These are phyloP conservation scores for Naumovozyma baii DNA, from an alignment of 805 yeast genomes.

Conservation along the genomic window DNA sequence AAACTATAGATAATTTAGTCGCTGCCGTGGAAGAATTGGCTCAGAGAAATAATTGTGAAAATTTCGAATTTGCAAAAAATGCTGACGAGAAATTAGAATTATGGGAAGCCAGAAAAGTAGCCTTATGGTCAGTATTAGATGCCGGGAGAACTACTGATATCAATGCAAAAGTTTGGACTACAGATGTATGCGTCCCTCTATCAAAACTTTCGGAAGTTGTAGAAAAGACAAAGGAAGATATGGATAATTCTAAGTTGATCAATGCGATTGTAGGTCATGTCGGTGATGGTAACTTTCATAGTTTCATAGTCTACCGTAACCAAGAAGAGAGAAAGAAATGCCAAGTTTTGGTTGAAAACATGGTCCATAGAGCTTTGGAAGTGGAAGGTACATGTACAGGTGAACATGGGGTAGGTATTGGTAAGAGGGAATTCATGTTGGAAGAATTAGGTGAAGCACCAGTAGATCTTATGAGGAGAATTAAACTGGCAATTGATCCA, in stretches of 20 bases:
- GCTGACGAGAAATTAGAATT: conserved; percentile 56
- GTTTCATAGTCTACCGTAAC: conserved; percentile 48
- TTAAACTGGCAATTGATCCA: conserved; percentile 69
- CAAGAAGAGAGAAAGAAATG: conserved; percentile 41
- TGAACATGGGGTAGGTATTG: conserved; percentile 80
- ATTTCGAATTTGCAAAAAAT: conserved; percentile 54
- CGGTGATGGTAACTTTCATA: conserved; percentile 78
- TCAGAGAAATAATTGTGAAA: conserved; percentile 41
- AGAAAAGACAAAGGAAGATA: conserved; percentile 48
- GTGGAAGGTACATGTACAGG: conserved; percentile 82
- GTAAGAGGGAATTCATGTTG: conserved; percentile 53
- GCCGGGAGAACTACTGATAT: conserved; percentile 46
- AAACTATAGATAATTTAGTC: conserved; percentile 36
- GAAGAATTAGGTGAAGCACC: conserved; percentile 62
- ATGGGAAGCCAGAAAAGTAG: conserved; percentile 71
- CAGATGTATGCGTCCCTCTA: conserved; percentile 78
- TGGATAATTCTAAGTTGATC: conserved; percentile 41
- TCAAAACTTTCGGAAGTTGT: conserved; percentile 57
- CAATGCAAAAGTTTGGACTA: conserved; percentile 52
- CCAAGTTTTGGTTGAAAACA: conserved; percentile 42
- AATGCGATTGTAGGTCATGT: conserved; percentile 69
- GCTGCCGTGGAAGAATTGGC: conserved; percentile 43
- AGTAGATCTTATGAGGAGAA: conserved; percentile 59
- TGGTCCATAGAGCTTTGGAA: conserved; percentile 56
- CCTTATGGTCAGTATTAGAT: conserved; percentile 55